Conservation (phyloP, 345 rosid genomes). For the Sisymbrium irio region DNA sequence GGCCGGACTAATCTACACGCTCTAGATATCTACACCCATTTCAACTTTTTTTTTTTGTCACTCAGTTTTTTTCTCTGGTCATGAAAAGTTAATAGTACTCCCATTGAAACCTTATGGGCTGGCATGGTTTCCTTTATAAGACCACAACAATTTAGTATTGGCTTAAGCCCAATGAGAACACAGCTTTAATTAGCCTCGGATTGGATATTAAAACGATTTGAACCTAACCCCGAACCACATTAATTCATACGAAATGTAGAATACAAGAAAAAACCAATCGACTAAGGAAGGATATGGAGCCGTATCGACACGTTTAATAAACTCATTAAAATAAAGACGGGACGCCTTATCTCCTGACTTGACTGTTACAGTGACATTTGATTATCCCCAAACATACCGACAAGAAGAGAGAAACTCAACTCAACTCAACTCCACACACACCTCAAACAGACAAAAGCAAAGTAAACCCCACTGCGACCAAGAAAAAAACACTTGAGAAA, state of each 20-base stretch:
- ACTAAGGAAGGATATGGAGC: not conserved
- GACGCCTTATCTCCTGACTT: slow-evolving; percentile 4
- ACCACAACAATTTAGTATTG: not conserved
- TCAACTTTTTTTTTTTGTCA: not conserved
- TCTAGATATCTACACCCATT: not conserved
- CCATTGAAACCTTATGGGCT: not conserved
- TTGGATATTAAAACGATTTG: no score
- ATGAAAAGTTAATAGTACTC: not conserved
- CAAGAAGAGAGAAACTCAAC: slow-evolving; percentile 16
- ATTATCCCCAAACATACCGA: not conserved
- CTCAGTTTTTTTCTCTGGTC: not conserved
- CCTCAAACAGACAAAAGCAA: not conserved
- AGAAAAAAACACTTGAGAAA: not conserved
- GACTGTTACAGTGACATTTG: slow-evolving; percentile 24
- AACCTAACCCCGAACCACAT: no score
- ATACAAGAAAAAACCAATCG: not conserved
- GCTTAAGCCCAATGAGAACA: not conserved
- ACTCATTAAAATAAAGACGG: not conserved
- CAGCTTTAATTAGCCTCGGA: not conserved
- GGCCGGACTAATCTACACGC: slow-evolving; percentile 12
- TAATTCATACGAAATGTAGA: not conserved
- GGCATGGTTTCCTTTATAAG: no score
- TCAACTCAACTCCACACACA: slow-evolving; percentile 10
- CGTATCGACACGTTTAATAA: slow-evolving; percentile 14
- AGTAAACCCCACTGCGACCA: not conserved